A percentile compares a stretch with the other conserved stretches of the same genome.
Evolutionary conservation across 805 yeast genomes (phyloP).

Genomic region (Candida boleticola): DNA sequence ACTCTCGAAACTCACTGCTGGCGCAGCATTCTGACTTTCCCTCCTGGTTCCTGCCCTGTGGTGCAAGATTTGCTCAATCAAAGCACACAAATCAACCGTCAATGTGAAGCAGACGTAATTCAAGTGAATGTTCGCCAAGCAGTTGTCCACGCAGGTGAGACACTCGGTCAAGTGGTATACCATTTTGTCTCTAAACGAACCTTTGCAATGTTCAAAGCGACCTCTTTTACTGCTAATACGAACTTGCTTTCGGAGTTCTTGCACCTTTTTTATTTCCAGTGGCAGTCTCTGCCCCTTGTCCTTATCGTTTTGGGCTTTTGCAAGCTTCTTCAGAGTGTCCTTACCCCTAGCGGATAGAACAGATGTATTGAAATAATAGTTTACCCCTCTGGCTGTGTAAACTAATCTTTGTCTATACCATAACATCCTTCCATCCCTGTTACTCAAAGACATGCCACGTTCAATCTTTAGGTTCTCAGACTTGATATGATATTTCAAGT

Average conservation of each 20-base stretch:
- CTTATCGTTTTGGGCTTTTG: neutral
- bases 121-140: slow-evolving; percentile 35
- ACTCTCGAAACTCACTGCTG: no score
- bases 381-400: neutral
- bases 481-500: slow-evolving; percentile 14
- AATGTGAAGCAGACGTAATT: slow-evolving; percentile 36
- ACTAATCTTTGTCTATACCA: slow-evolving; percentile 12
- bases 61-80: slow-evolving; percentile 17
- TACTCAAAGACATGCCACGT: neutral
- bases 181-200: slow-evolving; percentile 15
- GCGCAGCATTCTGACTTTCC: no score
- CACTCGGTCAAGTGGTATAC: slow-evolving; percentile 23
- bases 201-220: neutral
- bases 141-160: slow-evolving; percentile 22
- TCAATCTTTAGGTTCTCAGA: neutral
- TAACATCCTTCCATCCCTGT: neutral
- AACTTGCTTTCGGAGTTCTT: no score
- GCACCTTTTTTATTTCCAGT: neutral
- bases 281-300: neutral
- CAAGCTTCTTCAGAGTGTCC: neutral
- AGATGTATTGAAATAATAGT: neutral
- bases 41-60: no score
- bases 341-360: neutral
- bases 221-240: neutral
- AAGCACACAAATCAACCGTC: slow-evolving; percentile 25